Conservation (phyloP, 1,139 yeast species). For the Protomyces inundatus region DNA sequence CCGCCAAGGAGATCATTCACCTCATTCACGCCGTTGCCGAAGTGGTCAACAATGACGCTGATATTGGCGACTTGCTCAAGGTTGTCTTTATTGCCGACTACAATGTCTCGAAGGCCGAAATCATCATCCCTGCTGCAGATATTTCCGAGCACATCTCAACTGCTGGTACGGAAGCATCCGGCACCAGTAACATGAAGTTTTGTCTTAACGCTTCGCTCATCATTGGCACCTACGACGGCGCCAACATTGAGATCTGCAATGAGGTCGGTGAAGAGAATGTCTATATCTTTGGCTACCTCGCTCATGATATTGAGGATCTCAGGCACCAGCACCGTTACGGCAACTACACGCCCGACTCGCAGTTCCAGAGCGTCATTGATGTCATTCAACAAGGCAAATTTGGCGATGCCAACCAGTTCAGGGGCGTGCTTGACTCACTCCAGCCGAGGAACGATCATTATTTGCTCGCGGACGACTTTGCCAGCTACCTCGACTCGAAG, state of each 20-base stretch:
- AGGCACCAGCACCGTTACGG: slow-evolving; percentile 68
- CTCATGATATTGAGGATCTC: slow-evolving; percentile 81
- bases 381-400: slow-evolving; percentile 49
- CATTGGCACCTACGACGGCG: slow-evolving; percentile 95
- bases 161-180: slow-evolving; percentile 96
- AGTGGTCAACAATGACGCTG: slow-evolving; percentile 72
- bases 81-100: slow-evolving; percentile 88
- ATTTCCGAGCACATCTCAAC: slow-evolving; percentile 93
- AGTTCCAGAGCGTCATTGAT: slow-evolving; percentile 49
- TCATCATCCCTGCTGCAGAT: slow-evolving; percentile 84
- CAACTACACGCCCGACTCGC: slow-evolving; percentile 44
- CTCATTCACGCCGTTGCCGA: slow-evolving; percentile 74
- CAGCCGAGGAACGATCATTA: slow-evolving; percentile 65
- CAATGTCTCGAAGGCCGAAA: slow-evolving; percentile 89
- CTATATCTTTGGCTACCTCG: slow-evolving; percentile 82
- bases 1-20: slow-evolving; percentile 87
- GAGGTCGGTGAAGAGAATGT: slow-evolving; percentile 92
- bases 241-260: slow-evolving; percentile 92
- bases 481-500: slow-evolving; percentile 77
- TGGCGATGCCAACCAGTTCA: slow-evolving; percentile 66
- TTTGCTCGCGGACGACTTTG: slow-evolving; percentile 83
- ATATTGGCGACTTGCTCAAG: slow-evolving; percentile 68
- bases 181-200: slow-evolving; percentile 94
- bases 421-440: slow-evolving; percentile 63
- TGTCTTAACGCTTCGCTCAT: slow-evolving; percentile 90